Base-by-base conservation (phyloP, 2,329 filamentous ascomycete species). In the Aureobasidium sp. region DNA sequence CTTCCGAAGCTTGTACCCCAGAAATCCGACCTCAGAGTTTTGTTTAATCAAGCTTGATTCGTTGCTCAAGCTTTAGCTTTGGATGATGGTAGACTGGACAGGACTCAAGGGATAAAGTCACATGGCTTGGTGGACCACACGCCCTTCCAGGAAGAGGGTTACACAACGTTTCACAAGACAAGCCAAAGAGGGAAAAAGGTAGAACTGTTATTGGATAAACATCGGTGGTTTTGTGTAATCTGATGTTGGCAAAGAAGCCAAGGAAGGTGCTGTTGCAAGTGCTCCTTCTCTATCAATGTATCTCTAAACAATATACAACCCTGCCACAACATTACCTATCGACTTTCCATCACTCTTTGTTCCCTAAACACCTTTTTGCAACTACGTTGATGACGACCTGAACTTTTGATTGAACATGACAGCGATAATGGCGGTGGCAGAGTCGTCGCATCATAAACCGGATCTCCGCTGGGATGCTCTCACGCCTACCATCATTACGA, bases 401-500 rank as follows among this genome's bases (percentile, higher is more conserved):
- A 17, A 42, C 15, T 20, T n/a, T 17, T 55, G 14, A 31, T 12
- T 7, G 1, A 20, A 37, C 5, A 41, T 37, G 25, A 48, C 29
- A 17, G 48, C 20, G 31, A 58, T 8, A n/a, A 48, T 57, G 53
- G n/a, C 20, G 41, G 53, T 27, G 8, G 12, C 53, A 31, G 17
- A 22, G 14, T 4, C 41, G 15, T 57, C 22, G 14, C 29, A 47
- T 14, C 37, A 47, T n/a, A 15, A 37, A 20, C 44, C 45, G 22
- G 25, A 60, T 14, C 37, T 60, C 12, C 39, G 45, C 8, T 62
- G 48, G 60, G 60, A 53, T 25, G 34, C 71, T 1, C 67, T 74
- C 5, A 67, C 67, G 3, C 72, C 71, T 8, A 68, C 70, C 11
- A 68, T 75, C 17, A 70, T 68, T 5, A 68, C 69, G 45, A 68